A percentile compares a stretch with the other conserved stretches of the same genome.
phyloP scores from a whole-genome alignment of 805 yeast species.

The Kluyveromyces wickerhamii region DNA sequence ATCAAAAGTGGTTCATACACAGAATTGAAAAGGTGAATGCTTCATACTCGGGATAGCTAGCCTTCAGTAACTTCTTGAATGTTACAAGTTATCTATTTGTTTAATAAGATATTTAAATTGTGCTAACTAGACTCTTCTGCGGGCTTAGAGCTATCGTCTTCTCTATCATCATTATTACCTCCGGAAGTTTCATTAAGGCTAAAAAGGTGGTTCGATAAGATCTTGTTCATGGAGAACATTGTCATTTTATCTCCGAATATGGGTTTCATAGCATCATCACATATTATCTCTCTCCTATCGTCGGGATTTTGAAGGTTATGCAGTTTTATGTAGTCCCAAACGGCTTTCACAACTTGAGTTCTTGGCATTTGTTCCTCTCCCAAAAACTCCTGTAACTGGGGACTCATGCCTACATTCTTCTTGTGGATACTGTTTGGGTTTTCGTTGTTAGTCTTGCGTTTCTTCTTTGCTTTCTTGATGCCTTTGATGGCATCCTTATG shows the following conservation, averaged over 20 bases:
- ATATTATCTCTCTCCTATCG: conserved; percentile 55
- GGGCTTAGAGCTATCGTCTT: too few relatives aligned
- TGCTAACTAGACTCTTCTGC: too few relatives aligned
- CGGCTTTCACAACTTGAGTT: conserved; percentile 58
- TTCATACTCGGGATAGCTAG: too few relatives aligned
- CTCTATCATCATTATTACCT: too few relatives aligned
- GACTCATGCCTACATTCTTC: conserved; percentile 42
- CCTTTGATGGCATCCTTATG: conserved; percentile 8
- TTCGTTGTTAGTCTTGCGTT: conserved; percentile 12
- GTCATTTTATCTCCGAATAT: conserved; percentile 55
- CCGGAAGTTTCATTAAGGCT: conserved; percentile 30
- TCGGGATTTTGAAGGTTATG: conserved; percentile 57
- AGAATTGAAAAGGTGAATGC: too few relatives aligned
- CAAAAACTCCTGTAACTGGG: conserved; percentile 43
- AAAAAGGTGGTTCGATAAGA: conserved; percentile 43
- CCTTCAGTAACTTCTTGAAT: too few relatives aligned
- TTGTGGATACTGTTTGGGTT: conserved; percentile 30
- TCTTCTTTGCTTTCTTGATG: conserved; percentile 9
- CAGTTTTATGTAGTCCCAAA: conserved; percentile 66
- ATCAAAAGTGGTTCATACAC: too few relatives aligned
- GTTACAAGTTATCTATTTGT: too few relatives aligned
- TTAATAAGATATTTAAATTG: too few relatives aligned
- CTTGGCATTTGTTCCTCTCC: conserved; percentile 43
- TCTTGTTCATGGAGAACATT: conserved; percentile 51
- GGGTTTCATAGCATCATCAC: conserved; percentile 49